These are phyloP conservation scores for Dothistroma septosporum DNA, from an alignment of 2,329 filamentous ascomycete genomes.

Conservation along the genomic window DNA sequence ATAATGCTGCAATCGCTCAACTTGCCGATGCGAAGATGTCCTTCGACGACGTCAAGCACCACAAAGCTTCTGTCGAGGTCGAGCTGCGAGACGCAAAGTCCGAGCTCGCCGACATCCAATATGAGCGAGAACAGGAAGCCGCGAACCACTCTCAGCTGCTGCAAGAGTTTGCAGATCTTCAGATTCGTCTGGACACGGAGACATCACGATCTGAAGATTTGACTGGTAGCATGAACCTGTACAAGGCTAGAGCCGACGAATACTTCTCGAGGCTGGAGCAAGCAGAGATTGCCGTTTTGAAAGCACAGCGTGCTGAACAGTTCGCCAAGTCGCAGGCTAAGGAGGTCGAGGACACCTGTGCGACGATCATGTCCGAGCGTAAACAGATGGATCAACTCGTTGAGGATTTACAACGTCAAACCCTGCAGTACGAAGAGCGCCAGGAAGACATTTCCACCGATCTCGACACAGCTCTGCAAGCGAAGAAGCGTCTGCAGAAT, in stretches of 20 bases:
- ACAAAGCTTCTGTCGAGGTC: constrained; percentile 73
- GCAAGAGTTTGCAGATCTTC: constrained; percentile 87
- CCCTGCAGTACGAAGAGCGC: constrained; percentile 83
- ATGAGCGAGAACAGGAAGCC: constrained; percentile 78
- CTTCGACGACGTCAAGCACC: constrained; percentile 80
- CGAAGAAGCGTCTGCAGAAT: constrained; percentile 91
- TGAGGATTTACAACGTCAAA: constrained; percentile 85
- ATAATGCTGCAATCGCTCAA: constrained; percentile 81
- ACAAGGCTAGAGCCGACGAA: constrained; percentile 88
- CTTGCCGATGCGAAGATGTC: constrained; percentile 80
- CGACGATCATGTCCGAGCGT: constrained; percentile 83
- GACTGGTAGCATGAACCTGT: constrained; percentile 75
- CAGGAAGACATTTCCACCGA: constrained; percentile 90
- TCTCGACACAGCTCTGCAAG: constrained; percentile 75
- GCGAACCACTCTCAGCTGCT: constrained; percentile 83
- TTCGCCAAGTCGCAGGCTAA: constrained; percentile 86
- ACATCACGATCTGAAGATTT: constrained; percentile 80
- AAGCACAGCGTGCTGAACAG: constrained; percentile 85
- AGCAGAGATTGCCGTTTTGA: constrained; percentile 90
- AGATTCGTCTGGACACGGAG: constrained; percentile 88
- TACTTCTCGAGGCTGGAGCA: constrained; percentile 98
- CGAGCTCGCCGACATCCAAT: constrained; percentile 74
- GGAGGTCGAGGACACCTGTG: constrained; percentile 88
- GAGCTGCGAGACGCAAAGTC: constrained; percentile 80
- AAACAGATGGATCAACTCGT: constrained; percentile 83